A percentile compares a stretch with the other conserved stretches of the same genome.
phyloP scores from a whole-genome alignment of 306 rosid species.

The Elaeagnus macrophylla region DNA sequence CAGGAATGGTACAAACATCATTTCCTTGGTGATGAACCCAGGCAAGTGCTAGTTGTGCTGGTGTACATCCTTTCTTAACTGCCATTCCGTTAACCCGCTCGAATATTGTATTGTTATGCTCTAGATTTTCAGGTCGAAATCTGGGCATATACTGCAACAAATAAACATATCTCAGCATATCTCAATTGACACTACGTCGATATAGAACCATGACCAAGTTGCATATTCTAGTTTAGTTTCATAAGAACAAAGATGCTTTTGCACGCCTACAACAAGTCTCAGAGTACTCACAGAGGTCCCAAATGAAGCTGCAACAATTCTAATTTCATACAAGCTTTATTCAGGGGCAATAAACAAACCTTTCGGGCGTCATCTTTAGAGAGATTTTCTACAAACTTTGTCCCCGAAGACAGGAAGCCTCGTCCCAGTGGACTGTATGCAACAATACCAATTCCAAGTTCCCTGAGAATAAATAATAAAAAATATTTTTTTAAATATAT shows the following conservation, averaged over 20 bases:
- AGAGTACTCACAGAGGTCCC: background rate
- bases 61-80: slow-evolving; percentile 47
- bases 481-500: background rate
- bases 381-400: slow-evolving; percentile 30
- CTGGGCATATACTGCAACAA: slow-evolving; percentile 34
- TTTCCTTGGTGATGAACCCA: slow-evolving; percentile 68
- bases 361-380: slow-evolving; percentile 25
- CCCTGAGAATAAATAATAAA: slow-evolving; percentile 21
- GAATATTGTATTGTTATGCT: slow-evolving; percentile 45
- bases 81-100: slow-evolving; percentile 53
- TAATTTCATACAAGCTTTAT: too few relatives aligned
- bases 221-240: background rate
- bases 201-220: background rate
- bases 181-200: background rate
- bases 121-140: slow-evolving; percentile 48
- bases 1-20: slow-evolving; percentile 63
- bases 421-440: slow-evolving; percentile 60
- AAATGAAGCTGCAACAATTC: background rate
- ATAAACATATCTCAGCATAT: background rate
- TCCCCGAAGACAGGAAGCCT: slow-evolving; percentile 54
- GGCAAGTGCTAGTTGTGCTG: slow-evolving; percentile 52
- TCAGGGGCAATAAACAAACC: slow-evolving; percentile 34
- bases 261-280: background rate
- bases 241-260: background rate
- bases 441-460: slow-evolving; percentile 57